Evolutionary conservation across 2,329 filamentous ascomycete genomes (phyloP), one percentile per base, ranked within the genome.

Genomic region (Lecanosticta acicola): DNA sequence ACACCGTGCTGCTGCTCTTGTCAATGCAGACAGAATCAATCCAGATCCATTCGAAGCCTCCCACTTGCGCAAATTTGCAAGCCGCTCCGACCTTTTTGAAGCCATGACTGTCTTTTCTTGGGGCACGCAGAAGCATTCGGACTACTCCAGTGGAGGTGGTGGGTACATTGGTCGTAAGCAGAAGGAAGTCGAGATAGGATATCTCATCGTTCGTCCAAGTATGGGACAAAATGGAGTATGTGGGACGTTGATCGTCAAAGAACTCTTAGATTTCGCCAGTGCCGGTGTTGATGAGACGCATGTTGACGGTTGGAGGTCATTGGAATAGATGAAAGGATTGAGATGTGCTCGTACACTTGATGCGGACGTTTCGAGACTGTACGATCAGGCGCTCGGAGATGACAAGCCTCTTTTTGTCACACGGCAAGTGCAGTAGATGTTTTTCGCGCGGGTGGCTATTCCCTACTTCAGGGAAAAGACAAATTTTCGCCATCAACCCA

Each of bases 1-100:
- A 41, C 36, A 58, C 55, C 8, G 50, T 39, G 29, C 24, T 46
- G 33, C 43, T 60, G 4, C 32, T 36, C 40, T 54, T 56, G 42
- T 61, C 50, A 38, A 58, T 58, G 21, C 55, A 58, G 24, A 43
- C 48, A 1, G 49, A 55, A 38, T 58, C 55, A 7, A 56, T 24
- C 56, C 52, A 58, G 9, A 48, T 43, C 33, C 56, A 56, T 3
- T 49, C 4, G 1, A 57, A 41, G 1, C 42, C 39, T 40, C 58
- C 3, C 10, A 5, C 16, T 14, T 4, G 8, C 3, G 40, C 40
- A 4, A 43, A 32, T 10, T 9, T 34, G 17, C 40, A 43, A 16
- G 18, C 21, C 16, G 17, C 32, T 13, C 13, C 20, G 40, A 43
- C 19, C 18, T 43, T 43, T 16, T 35, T 8, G 18, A 19, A 34